A percentile compares a stretch with the other conserved stretches of the same genome.
phyloP scores from a whole-genome alignment of 2,329 filamentous ascomycete species.

The Aspergillus sergii region DNA sequence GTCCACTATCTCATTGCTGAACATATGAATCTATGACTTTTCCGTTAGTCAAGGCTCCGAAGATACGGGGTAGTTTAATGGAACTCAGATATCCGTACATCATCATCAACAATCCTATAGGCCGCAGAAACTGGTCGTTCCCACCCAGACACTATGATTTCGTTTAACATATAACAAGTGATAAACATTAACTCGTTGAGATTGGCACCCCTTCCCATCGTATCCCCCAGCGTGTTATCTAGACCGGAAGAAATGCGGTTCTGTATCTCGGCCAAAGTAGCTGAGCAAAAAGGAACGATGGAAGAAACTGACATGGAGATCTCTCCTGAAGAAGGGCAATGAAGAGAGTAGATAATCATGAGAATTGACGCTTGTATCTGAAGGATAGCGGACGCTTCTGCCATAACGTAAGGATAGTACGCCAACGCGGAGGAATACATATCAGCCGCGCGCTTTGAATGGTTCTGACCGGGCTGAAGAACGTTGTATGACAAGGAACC shows the following conservation, averaged over 20 bases:
- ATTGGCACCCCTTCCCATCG: constrained; percentile 14
- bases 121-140: constrained; percentile 30
- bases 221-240: neutral
- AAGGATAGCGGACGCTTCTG: constrained; percentile 27
- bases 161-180: constrained; percentile 33
- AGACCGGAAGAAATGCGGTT: constrained; percentile 18
- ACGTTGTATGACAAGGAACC: constrained; percentile 28
- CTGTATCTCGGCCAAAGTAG: constrained; percentile 28
- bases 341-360: constrained; percentile 30
- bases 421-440: constrained; percentile 27
- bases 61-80: neutral
- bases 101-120: constrained; percentile 28
- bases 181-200: constrained; percentile 31
- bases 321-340: constrained; percentile 30
- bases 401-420: constrained; percentile 31
- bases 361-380: constrained; percentile 32
- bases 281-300: constrained; percentile 30
- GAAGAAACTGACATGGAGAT: constrained; percentile 29
- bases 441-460: constrained; percentile 25
- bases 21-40: constrained; percentile 22
- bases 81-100: constrained; percentile 15
- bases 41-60: neutral
- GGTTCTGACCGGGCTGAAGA: constrained; percentile 24
- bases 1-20: constrained; percentile 26
- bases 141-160: constrained; percentile 31